Conservation (phyloP, 2,329 filamentous ascomycete species). For the Aureobasidium sp. region DNA sequence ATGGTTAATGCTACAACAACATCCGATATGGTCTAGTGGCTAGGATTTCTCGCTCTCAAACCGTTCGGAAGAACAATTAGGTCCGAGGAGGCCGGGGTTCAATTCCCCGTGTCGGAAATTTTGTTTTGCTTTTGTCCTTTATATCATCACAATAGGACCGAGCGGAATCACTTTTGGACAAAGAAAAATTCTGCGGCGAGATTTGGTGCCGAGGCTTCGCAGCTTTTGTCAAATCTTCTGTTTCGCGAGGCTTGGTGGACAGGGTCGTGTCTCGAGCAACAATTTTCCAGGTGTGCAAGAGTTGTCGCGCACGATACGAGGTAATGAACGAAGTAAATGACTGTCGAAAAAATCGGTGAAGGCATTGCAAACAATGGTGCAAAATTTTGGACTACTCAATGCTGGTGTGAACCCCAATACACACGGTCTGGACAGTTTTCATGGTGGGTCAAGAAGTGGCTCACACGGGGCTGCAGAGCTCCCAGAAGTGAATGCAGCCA, state of each 20-base stretch:
- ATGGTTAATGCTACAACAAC: not conserved
- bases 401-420: no score
- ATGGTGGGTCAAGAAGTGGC: no score
- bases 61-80: not conserved
- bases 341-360: no score
- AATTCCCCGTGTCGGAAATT: not conserved
- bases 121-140: not conserved
- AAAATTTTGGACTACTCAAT: no score
- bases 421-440: no score
- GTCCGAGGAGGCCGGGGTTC: not conserved
- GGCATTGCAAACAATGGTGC: no score
- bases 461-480: no score
- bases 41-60: not conserved
- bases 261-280: not conserved
- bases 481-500: no score
- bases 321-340: no score
- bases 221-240: not conserved
- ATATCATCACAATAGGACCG: no score
- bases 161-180: no score
- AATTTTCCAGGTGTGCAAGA: not conserved
- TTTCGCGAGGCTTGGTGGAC: not conserved
- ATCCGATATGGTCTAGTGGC: not conserved
- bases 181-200: not conserved
- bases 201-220: not conserved
- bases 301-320: not conserved